phyloP scores from a whole-genome alignment of 768 basidiomycete species.

The Suillus tomentosus region DNA sequence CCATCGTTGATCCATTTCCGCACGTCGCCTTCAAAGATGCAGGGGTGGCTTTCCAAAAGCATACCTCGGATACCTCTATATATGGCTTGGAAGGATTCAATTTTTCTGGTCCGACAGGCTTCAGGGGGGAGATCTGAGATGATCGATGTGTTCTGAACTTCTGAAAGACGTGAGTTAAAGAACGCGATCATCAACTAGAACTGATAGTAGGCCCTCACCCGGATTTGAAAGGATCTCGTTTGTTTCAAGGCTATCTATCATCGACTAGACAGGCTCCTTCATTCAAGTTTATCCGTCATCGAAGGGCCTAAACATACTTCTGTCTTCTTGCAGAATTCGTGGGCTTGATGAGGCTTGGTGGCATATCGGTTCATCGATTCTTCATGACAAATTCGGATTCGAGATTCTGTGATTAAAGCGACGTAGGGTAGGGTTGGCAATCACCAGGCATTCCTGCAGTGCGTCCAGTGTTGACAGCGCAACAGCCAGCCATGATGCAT shows the following conservation, averaged over 20 bases:
- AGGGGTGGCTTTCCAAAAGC: background rate
- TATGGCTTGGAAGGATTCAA: background rate
- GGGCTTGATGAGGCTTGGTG: background rate
- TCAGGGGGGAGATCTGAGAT: background rate
- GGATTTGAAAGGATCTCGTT: background rate
- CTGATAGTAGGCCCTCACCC: background rate
- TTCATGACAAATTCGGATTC: constrained; percentile 7
- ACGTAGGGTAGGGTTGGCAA: background rate
- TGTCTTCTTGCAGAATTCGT: constrained; percentile 1
- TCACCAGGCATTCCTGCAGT: background rate
- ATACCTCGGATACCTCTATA: background rate
- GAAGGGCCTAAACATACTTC: background rate
- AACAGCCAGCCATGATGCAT: background rate
- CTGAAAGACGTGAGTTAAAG: constrained; percentile 1
- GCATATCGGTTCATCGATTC: constrained; percentile 4
- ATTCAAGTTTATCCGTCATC: background rate
- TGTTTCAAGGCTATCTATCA: no score
- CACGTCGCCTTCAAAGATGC: background rate
- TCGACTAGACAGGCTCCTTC: background rate
- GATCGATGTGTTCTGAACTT: background rate
- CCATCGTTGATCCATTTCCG: background rate
- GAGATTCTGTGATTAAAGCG: background rate
- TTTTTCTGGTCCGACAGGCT: background rate
- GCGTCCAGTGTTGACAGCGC: background rate
- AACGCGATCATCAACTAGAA: background rate